These are phyloP conservation scores for Clarireedia homoeocarpa DNA, from an alignment of 2,329 filamentous ascomycete genomes.

Conservation along the genomic window DNA sequence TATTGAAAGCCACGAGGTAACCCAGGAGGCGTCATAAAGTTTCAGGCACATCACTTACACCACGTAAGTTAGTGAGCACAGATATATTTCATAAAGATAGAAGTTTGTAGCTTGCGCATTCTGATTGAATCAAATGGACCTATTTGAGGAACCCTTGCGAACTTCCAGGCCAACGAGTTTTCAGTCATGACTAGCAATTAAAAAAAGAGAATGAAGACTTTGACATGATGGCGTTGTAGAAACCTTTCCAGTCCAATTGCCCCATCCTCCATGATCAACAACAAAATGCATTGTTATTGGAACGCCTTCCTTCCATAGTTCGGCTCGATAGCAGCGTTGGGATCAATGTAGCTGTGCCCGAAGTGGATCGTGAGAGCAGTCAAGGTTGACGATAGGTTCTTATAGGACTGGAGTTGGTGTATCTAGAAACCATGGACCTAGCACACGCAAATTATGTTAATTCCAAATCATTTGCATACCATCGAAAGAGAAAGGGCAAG, in stretches of 20 bases:
- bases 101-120: background rate
- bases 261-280: background rate
- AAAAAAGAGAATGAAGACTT: conserved; percentile 2
- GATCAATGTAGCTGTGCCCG: background rate
- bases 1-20: background rate
- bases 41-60: too few species aligned
- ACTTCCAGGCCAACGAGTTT: conserved; percentile 1
- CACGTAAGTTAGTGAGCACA: too few species aligned
- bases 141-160: background rate
- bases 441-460: background rate
- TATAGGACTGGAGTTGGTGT: background rate
- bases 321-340: background rate
- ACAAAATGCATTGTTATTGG: conserved; percentile 23
- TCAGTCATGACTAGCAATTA: conserved; percentile 2
- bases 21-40: background rate
- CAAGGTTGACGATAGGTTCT: background rate
- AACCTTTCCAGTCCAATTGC: background rate
- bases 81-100: background rate
- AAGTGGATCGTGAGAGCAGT: background rate
- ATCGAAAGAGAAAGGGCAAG: background rate
- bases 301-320: conserved; percentile 30
- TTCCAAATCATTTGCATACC: background rate
- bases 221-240: conserved; percentile 2
- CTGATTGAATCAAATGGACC: background rate
- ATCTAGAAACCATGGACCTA: conserved; percentile 57